Evolutionary conservation across 805 yeast species (phyloP).

Genomic region (Ascoidea asiatica): DNA sequence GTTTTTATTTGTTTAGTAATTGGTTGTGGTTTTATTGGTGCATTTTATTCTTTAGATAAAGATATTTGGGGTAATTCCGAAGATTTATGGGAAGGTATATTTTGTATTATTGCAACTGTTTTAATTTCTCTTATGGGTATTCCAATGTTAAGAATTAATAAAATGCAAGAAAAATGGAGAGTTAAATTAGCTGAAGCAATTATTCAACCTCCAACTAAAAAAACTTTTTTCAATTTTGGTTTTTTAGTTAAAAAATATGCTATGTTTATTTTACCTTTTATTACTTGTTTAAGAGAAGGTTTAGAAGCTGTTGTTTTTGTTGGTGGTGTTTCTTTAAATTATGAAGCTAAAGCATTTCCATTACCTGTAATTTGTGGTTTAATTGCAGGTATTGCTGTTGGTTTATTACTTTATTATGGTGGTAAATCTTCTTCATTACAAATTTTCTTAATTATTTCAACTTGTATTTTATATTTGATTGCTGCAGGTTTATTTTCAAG

Average conservation of each 20-base stretch:
- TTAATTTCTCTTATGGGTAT: conserved; percentile 91
- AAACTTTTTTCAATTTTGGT: conserved; percentile 40
- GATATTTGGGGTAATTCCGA: conserved; percentile 83
- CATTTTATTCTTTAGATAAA: conserved; percentile 65
- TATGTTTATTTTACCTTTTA: conserved; percentile 79
- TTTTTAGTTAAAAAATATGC: conserved; percentile 60
- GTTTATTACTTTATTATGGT: conserved; percentile 62
- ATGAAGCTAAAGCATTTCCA: conserved; percentile 62
- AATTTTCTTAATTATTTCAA: conserved; percentile 73
- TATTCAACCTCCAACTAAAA: conserved; percentile 39
- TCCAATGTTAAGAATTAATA: conserved; percentile 90
- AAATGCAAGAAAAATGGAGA: conserved; percentile 97
- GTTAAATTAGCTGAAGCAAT: conserved; percentile 82
- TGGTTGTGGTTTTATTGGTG: conserved; percentile 93
- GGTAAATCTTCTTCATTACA: conserved; percentile 79
- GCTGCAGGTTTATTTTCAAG: conserved; percentile 89
- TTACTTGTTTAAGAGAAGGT: conserved; percentile 93
- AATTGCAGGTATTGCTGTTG: conserved; percentile 62
- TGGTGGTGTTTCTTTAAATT: conserved; percentile 81
- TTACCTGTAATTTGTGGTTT: conserved; percentile 86
- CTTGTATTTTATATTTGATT: conserved; percentile 79
- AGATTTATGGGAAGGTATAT: conserved; percentile 95
- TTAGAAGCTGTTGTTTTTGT: conserved; percentile 91
- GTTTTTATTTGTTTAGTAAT: conserved; percentile 64
- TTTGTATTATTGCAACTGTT: conserved; percentile 78